Conservation (phyloP, 306 rosid genomes). For the Ammopiptanthus mongolicus region DNA sequence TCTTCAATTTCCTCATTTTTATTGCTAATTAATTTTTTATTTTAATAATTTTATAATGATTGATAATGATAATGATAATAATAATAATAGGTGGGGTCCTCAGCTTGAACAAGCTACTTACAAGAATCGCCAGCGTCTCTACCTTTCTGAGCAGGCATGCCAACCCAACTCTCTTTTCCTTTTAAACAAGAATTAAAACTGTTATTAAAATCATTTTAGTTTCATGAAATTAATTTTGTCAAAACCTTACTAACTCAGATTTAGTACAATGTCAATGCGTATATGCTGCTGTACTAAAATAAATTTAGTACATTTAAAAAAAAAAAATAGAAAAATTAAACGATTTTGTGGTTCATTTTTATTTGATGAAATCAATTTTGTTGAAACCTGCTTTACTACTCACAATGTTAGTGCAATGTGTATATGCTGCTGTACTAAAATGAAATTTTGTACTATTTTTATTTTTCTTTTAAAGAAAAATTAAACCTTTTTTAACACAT, state of each 20-base stretch:
- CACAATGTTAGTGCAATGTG: background rate
- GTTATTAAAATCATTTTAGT: background rate
- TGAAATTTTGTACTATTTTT: background rate
- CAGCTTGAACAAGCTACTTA: constrained; percentile 93
- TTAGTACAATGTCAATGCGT: background rate
- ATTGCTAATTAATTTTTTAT: background rate
- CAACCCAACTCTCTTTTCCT: background rate
- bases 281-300: background rate
- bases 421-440: background rate
- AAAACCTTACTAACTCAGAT: background rate
- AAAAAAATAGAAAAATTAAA: too few relatives aligned
- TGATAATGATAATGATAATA: background rate
- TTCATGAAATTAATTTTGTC: background rate
- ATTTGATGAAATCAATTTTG: background rate
- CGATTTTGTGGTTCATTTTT: background rate
- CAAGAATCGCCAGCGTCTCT: constrained; percentile 94
- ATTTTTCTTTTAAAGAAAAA: background rate
- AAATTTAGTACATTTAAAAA: background rate
- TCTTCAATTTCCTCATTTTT: background rate
- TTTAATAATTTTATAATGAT: too few relatives aligned
- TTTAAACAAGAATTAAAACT: background rate
- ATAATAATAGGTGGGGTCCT: constrained; percentile 77
- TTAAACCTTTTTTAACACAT: background rate
- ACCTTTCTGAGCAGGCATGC: constrained; percentile 97
- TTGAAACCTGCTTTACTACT: background rate